A percentile compares a stretch with the other conserved stretches of the same genome.
Evolutionary conservation across 2,329 filamentous ascomycete genomes (phyloP).

Genomic region (Colletotrichum navitas): DNA sequence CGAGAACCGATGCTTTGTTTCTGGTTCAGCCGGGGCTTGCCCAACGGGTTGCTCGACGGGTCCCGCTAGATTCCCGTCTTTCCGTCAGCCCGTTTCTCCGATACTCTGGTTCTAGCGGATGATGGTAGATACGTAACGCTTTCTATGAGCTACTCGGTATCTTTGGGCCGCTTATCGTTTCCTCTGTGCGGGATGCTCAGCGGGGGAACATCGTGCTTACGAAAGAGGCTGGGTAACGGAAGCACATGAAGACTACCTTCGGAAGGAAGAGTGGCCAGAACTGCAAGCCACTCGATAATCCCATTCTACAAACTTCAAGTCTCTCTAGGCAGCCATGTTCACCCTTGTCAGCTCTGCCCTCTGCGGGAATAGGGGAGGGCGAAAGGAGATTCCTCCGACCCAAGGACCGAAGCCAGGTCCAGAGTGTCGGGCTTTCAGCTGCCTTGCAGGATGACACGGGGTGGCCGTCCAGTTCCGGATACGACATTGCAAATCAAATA

Average conservation of each 20-base stretch:
- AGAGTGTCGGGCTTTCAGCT: background rate
- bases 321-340: no score
- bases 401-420: background rate
- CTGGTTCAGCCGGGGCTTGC: background rate
- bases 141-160: no score
- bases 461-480: background rate
- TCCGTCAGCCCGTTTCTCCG: conserved; percentile 18
- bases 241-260: background rate
- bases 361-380: background rate
- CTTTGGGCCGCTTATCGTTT: background rate
- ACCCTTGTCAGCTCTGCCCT: background rate
- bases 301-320: no score
- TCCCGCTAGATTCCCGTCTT: conserved; percentile 39
- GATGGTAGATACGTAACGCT: background rate
- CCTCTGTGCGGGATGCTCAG: background rate
- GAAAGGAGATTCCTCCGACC: background rate
- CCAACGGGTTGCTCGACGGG: conserved; percentile 33
- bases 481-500: background rate
- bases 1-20: background rate
- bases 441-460: background rate
- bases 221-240: background rate
- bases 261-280: background rate
- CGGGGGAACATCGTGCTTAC: background rate
- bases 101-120: background rate
- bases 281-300: background rate